Base-by-base conservation (phyloP, 169 alveolate genomes). In the Babesia caballi region DNA sequence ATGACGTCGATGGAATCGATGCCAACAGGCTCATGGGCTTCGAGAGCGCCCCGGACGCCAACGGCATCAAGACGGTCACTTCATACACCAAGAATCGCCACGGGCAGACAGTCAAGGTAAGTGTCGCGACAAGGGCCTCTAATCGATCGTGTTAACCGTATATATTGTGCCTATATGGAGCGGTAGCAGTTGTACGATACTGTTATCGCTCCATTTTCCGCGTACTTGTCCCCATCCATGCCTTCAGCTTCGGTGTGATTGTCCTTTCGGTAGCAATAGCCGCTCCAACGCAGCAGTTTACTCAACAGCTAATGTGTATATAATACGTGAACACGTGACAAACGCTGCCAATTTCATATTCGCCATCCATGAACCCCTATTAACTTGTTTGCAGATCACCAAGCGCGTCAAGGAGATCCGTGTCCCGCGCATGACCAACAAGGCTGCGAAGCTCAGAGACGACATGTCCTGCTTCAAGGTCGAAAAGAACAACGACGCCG, bases 31-130 rank as follows among this genome's bases (percentile, higher is more conserved):
- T 70, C 14, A 36, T 30, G 28, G 84, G 65, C 23, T 87, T 86
- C 32, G 88, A 87, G 21, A 71, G 66, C 17, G 84, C 91, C 14
- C 77, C 84, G 38, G 89, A 88, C 25, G 83, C 80, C 38, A 68
- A 80, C 28, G 95, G 95, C 35, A 72, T 91, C 72, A 88, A 88
- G 54, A 84, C 90, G 14, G 87, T 91, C 47, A 88, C 91, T 0
- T 85, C 83, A 28, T 91, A 91, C 59, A 51, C 90, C 8, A 84
- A 74, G 49, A 91, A 85, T 19, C 61, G 74, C 50, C 81, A 81
- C 25, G 91, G 91, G n/a, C 94, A 88, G 35, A 86, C 95, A 0
- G 88, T 91, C n/a, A 91, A 91, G 85, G 94, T 91, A 40, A 40
- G 58, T 8, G n/a, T n/a, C n/a, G n/a, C n/a, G n/a, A n/a, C n/a